Evolutionary conservation across 805 yeast species (phyloP).

Genomic region (Dipodascus albidus): DNA sequence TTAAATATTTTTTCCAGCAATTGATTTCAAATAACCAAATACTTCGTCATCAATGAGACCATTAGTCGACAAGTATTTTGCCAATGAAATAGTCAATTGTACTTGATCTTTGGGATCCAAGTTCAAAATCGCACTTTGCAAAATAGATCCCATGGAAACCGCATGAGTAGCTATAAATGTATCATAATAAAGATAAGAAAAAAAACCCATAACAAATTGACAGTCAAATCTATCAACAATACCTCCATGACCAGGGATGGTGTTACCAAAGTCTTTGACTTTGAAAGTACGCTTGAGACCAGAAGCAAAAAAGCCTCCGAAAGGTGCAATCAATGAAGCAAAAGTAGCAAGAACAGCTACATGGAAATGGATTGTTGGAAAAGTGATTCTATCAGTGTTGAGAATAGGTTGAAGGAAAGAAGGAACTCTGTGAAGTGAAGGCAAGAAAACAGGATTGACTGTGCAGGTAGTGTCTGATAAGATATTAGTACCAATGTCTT

Average conservation of each 20-base stretch:
- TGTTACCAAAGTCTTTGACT: conserved; percentile 94
- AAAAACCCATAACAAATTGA: conserved; percentile 95
- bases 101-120: conserved; percentile 54
- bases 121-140: conserved; percentile 67
- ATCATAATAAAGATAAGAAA: conserved; percentile 83
- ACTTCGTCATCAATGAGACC: conserved; percentile 16
- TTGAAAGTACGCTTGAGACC: conserved; percentile 96
- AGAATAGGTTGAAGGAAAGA: conserved; percentile 42
- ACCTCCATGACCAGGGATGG: conserved; percentile 99
- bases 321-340: conserved; percentile 95
- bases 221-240: conserved; percentile 96
- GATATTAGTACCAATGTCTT: conserved; percentile 40
- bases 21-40: conserved; percentile 1
- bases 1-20: neutral
- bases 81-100: conserved; percentile 47
- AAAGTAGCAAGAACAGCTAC: conserved; percentile 78
- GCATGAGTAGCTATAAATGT: conserved; percentile 66
- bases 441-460: conserved; percentile 79
- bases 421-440: conserved; percentile 64
- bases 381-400: conserved; percentile 38
- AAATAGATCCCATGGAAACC: conserved; percentile 53
- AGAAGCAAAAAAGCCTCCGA: conserved; percentile 96
- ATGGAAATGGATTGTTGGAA: conserved; percentile 88
- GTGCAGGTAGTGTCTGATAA: conserved; percentile 61
- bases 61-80: conserved; percentile 35